phyloP scores from a whole-genome alignment of 257 asterid genomes.

The Plantago elongata region DNA sequence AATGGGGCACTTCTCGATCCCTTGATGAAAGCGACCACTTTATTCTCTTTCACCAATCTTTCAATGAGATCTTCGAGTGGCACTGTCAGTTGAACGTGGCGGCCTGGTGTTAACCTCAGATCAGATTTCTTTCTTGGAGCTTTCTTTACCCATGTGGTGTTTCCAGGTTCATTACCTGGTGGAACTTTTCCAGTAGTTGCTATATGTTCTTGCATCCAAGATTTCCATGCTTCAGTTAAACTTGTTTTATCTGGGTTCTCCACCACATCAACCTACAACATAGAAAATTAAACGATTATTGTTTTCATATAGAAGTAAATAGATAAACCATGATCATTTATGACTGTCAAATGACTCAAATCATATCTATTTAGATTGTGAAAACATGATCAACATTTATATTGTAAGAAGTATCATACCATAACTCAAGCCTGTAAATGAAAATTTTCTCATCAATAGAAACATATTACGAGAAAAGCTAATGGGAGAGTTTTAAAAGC shows the following conservation, averaged over 20 bases:
- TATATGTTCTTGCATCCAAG: conserved; percentile 97
- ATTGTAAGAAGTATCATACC: too few relatives aligned
- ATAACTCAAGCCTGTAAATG: too few relatives aligned
- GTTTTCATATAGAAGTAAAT: not conserved
- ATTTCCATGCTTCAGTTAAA: conserved; percentile 57
- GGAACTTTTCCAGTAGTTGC: conserved; percentile 77
- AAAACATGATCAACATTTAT: too few relatives aligned
- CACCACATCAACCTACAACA: conserved; percentile 39
- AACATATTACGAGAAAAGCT: too few relatives aligned
- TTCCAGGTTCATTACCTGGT: conserved; percentile 83
- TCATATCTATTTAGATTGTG: too few relatives aligned
- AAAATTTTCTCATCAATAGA: too few relatives aligned
- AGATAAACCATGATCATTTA: not conserved
- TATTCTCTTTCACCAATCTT: conserved; percentile 54
- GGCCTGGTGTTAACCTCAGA: conserved; percentile 86
- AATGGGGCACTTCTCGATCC: conserved; percentile 53
- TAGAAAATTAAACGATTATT: not conserved
- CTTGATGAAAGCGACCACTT: conserved; percentile 62
- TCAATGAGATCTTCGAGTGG: conserved; percentile 69
- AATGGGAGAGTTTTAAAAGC: too few relatives aligned
- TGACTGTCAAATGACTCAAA: too few relatives aligned
- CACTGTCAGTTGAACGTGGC: conserved; percentile 65
- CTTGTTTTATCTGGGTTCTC: conserved; percentile 45
- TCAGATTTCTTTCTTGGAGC: conserved; percentile 76
- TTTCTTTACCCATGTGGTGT: conserved; percentile 69